These are phyloP conservation scores for Melampsora occidentalis DNA, from an alignment of 1,284 basidiomycete species.

Conservation along the genomic window DNA sequence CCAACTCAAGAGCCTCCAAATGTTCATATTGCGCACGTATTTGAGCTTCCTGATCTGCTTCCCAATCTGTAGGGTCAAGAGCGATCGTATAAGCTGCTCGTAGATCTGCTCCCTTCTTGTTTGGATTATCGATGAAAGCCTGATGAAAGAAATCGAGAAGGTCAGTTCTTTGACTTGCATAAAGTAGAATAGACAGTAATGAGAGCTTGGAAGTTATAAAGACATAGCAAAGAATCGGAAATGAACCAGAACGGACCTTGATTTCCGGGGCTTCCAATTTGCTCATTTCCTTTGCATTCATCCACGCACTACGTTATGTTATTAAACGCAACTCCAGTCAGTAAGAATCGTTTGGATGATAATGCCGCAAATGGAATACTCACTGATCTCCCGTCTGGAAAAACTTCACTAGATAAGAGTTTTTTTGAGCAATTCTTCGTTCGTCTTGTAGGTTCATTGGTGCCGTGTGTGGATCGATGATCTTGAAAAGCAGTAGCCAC, in stretches of 20 bases:
- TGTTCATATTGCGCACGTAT: not conserved
- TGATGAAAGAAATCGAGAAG: not conserved
- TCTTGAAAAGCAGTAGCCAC: not conserved
- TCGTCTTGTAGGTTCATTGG: slow-evolving; percentile 39
- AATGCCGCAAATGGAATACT: not conserved
- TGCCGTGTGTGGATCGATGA: slow-evolving; percentile 39
- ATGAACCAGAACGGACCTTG: slow-evolving; percentile 7
- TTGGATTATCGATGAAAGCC: slow-evolving; percentile 46
- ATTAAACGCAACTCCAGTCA: not conserved
- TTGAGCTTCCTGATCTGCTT: slow-evolving; percentile 44
- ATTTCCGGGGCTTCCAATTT: slow-evolving; percentile 31
- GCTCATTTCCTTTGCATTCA: slow-evolving; percentile 43
- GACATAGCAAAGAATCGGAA: not conserved
- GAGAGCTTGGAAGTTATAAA: not conserved
- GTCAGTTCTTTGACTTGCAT: no score
- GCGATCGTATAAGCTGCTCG: slow-evolving; percentile 45
- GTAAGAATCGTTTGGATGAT: not conserved
- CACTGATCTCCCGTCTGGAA: slow-evolving; percentile 40
- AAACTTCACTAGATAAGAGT: slow-evolving; percentile 42
- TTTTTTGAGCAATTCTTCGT: slow-evolving; percentile 36
- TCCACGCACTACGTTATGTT: slow-evolving; percentile 33
- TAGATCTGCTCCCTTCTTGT: slow-evolving; percentile 45
- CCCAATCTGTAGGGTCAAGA: slow-evolving; percentile 44
- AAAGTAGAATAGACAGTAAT: no score
- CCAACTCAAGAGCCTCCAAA: slow-evolving; percentile 34